Percentiles rank a stretch among this genome's conserved stretches.
phyloP scores from a whole-genome alignment of 441 rosid genomes.

The Croton setiger region DNA sequence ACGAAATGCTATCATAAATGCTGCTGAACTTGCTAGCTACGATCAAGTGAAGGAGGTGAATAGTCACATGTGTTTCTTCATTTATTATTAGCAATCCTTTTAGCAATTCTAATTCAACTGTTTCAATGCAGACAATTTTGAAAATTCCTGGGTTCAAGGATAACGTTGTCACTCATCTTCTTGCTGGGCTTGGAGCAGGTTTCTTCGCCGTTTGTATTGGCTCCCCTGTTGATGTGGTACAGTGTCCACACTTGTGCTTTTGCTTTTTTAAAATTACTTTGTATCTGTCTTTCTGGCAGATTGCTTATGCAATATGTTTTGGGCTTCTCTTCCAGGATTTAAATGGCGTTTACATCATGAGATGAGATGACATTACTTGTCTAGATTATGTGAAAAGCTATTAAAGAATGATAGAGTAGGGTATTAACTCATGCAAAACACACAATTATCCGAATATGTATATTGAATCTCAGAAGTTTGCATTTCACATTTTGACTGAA shows the following conservation, averaged over 20 bases:
- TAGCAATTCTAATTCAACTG: conserved; percentile 9
- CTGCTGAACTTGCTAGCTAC: conserved; percentile 97
- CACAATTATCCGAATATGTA: too few relatives aligned
- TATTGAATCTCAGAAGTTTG: too few relatives aligned
- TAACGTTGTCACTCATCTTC: conserved; percentile 84
- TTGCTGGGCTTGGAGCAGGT: conserved; percentile 94
- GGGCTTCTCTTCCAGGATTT: not conserved
- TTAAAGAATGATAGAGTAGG: too few relatives aligned
- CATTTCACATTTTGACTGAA: too few relatives aligned
- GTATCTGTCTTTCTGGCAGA: not conserved
- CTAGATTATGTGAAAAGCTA: not conserved
- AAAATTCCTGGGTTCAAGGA: conserved; percentile 96
- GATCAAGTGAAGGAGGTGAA: conserved; percentile 95
- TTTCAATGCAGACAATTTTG: conserved; percentile 65
- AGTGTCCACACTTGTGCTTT: conserved; percentile 22
- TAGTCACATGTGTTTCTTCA: conserved; percentile 9
- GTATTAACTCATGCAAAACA: too few relatives aligned
- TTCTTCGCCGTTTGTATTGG: conserved; percentile 96
- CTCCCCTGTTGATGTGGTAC: conserved; percentile 98
- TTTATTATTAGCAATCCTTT: conserved; percentile 9
- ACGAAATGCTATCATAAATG: conserved; percentile 94
- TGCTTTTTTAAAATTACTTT: conserved; percentile 3
- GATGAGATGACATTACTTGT: not conserved
- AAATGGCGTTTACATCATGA: not conserved
- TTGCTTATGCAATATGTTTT: conserved; percentile 11